Evolutionary conservation across 352 stramenopile species (phyloP).

Genomic region (Phytophthora kernoviae): DNA sequence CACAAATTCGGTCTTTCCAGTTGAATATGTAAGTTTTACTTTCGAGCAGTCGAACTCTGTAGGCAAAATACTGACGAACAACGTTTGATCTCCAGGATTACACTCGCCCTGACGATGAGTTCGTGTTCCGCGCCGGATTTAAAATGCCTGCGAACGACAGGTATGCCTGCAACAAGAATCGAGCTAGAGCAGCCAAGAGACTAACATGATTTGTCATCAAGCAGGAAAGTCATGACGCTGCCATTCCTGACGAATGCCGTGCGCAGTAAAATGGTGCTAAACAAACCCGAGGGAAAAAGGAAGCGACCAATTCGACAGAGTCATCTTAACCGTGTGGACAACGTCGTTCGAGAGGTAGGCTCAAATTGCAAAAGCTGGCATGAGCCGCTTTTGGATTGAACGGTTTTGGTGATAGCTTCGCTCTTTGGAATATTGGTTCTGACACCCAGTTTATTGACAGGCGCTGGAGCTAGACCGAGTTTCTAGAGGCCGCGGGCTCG

Average conservation of each 20-base stretch:
- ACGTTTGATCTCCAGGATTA: conserved; percentile 45
- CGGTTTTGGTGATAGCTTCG: conserved; percentile 3
- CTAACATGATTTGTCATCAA: conserved; percentile 12
- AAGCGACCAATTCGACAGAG: conserved; percentile 54
- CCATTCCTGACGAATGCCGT: conserved; percentile 72
- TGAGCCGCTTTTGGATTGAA: conserved; percentile 11
- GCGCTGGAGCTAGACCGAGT: conserved; percentile 75
- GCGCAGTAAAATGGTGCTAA: conserved; percentile 68
- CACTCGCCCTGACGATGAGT: conserved; percentile 75
- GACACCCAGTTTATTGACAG: conserved; percentile 24
- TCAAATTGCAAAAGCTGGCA: neutral
- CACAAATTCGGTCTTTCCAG: conserved; percentile 23
- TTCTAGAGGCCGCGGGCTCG: conserved; percentile 42
- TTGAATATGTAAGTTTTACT: conserved; percentile 28
- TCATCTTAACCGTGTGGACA: conserved; percentile 58
- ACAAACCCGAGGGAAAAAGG: conserved; percentile 71
- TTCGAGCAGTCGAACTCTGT: neutral
- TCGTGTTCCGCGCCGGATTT: conserved; percentile 82
- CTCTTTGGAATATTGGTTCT: conserved; percentile 14
- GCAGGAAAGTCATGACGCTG: conserved; percentile 73
- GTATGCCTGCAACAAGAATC: conserved; percentile 30
- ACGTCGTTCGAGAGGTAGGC: conserved; percentile 67
- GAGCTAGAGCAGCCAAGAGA: neutral
- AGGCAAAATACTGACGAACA: conserved; percentile 9
- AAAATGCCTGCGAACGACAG: conserved; percentile 82